A percentile compares a stretch with the other conserved stretches of the same genome.
phyloP scores from a whole-genome alignment of 345 rosid species.

The Clarkia xantiana region DNA sequence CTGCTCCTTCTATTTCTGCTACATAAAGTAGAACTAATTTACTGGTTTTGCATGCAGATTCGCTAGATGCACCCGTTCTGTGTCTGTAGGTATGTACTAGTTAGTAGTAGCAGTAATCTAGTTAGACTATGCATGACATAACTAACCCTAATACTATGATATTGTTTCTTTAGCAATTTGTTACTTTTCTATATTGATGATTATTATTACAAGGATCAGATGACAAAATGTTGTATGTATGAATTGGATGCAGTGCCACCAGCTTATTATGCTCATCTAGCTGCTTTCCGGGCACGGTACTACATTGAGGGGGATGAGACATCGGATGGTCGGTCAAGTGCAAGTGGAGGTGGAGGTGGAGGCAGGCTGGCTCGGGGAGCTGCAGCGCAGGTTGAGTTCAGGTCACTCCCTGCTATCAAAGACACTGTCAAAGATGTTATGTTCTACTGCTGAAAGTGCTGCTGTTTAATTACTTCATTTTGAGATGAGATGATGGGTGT shows the following conservation, averaged over 20 bases:
- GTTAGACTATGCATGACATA: too few relatives aligned
- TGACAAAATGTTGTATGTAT: too few relatives aligned
- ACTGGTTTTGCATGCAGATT: constrained; percentile 26
- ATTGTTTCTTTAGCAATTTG: neutral
- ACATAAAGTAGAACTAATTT: too few relatives aligned
- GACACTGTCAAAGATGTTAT: neutral
- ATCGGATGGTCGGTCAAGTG: constrained; percentile 68
- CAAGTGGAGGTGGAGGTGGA: too few relatives aligned
- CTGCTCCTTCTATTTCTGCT: too few relatives aligned
- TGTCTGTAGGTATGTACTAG: constrained; percentile 59
- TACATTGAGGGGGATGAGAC: constrained; percentile 81
- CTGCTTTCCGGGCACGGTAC: constrained; percentile 90
- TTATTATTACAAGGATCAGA: neutral
- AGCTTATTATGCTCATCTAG: constrained; percentile 90
- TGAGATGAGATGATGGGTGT: too few relatives aligned
- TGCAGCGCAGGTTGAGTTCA: constrained; percentile 42
- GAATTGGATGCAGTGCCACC: constrained; percentile 57
- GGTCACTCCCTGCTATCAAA: neutral
- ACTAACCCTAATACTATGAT: neutral
- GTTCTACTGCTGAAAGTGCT: constrained; percentile 1
- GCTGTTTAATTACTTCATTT: too few relatives aligned
- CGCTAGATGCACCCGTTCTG: constrained; percentile 90
- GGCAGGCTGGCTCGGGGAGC: constrained; percentile 23
- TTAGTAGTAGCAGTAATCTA: too few relatives aligned
- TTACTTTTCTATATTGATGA: neutral